Percentiles rank a stretch among this genome's conserved stretches.
Conservation (phyloP, 345 rosid genomes). For the Lepidium sativum region DNA sequence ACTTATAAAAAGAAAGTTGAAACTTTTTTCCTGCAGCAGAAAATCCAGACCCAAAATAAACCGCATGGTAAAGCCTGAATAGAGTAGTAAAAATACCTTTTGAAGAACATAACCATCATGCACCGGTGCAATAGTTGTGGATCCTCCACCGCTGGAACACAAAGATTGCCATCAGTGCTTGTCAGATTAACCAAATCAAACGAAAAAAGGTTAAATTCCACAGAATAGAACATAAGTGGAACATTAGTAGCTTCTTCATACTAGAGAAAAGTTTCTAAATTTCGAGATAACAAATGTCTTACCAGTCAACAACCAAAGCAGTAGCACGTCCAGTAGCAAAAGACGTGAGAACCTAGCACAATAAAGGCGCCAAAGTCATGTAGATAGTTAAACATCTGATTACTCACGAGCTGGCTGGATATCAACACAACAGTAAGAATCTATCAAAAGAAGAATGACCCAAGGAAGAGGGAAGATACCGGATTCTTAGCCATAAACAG, state of each 20-base stretch:
- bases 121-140: conserved; percentile 89
- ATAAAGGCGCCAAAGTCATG: conserved; percentile 12
- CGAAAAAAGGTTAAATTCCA: neutral
- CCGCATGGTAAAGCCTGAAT: neutral
- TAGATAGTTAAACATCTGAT: conserved; percentile 9
- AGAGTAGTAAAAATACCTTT: conserved; percentile 43
- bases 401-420: neutral
- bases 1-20: neutral
- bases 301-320: conserved; percentile 96
- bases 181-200: neutral
- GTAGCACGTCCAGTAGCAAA: conserved; percentile 99
- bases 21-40: neutral
- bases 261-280: neutral
- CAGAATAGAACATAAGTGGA: conserved; percentile 1
- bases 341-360: conserved; percentile 84
- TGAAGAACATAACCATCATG: conserved; percentile 99
- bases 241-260: neutral
- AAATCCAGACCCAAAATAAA: neutral
- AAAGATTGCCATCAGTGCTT: neutral
- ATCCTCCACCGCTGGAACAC: conserved; percentile 89
- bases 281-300: conserved; percentile 6
- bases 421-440: neutral
- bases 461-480: conserved; percentile 38
- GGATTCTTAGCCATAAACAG: conserved; percentile 97
- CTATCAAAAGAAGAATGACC: neutral